Conservation (phyloP, 2,329 filamentous ascomycete genomes). For the Fusarium tricinctum region DNA sequence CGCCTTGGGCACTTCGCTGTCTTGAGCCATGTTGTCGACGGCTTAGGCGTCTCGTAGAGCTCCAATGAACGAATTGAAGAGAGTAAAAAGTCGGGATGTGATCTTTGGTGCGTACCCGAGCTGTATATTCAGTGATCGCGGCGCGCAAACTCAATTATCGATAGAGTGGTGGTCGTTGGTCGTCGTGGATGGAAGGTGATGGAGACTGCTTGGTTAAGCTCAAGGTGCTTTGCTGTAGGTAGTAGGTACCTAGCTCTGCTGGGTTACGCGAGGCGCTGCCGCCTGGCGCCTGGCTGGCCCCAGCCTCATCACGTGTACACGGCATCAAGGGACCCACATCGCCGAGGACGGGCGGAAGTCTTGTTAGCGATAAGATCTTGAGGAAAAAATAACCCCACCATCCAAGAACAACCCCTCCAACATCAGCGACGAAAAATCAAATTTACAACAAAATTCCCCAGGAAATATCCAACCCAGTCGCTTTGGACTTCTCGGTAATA, state of each 20-base stretch:
- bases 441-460: not conserved
- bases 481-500: not conserved
- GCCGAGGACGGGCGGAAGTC: constrained; percentile 6
- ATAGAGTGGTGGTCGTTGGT: constrained; percentile 45
- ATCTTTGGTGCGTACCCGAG: constrained; percentile 18
- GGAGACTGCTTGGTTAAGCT: constrained; percentile 58
- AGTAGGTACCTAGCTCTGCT: constrained; percentile 53
- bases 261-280: constrained; percentile 63
- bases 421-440: constrained; percentile 10
- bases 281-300: constrained; percentile 59
- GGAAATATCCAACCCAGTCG: constrained; percentile 4
- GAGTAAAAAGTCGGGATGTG: constrained; percentile 16
- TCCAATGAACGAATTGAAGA: constrained; percentile 39
- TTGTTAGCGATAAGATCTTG: constrained; percentile 51
- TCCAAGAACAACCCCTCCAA: constrained; percentile 46
- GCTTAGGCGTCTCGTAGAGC: constrained; percentile 49
- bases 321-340: constrained; percentile 6
- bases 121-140: constrained; percentile 22
- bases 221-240: constrained; percentile 49
- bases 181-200: constrained; percentile 56
- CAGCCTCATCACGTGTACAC: constrained; percentile 53
- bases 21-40: constrained; percentile 84
- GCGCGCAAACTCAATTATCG: constrained; percentile 35
- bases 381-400: constrained; percentile 51
- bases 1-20: constrained; percentile 86